Conservation (phyloP, 352 stramenopile species). For the Phytopythium mirpurense region DNA sequence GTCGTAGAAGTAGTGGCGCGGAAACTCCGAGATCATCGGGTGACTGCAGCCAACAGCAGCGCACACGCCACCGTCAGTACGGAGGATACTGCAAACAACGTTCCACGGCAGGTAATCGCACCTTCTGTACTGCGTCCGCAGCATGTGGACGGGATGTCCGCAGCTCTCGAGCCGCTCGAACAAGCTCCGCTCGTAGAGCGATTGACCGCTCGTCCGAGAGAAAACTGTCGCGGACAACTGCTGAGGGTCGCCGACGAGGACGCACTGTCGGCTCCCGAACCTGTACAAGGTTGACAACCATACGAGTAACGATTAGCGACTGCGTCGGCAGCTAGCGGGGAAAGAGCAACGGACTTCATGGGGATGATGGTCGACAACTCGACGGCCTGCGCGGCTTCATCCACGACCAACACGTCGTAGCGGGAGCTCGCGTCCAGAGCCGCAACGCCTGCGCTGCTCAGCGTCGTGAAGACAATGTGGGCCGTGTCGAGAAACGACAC, state of each 20-base stretch:
- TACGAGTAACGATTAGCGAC: not conserved
- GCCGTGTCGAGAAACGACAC: slow-evolving; percentile 87
- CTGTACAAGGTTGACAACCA: no score
- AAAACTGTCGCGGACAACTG: slow-evolving; percentile 93
- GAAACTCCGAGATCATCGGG: slow-evolving; percentile 80
- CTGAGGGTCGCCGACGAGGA: slow-evolving; percentile 91
- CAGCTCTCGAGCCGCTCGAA: slow-evolving; percentile 90
- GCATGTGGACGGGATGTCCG: slow-evolving; percentile 87
- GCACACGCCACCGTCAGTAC: not conserved
- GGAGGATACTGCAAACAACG: no score
- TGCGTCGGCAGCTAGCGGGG: not conserved
- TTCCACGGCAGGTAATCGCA: slow-evolving; percentile 19
- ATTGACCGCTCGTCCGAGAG: slow-evolving; percentile 77
- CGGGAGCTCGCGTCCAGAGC: slow-evolving; percentile 69
- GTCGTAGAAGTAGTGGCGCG: slow-evolving; percentile 81
- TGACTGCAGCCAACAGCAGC: slow-evolving; percentile 38
- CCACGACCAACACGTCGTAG: slow-evolving; percentile 83
- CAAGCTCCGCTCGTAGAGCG: slow-evolving; percentile 89
- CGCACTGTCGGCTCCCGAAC: slow-evolving; percentile 87
- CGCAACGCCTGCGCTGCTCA: slow-evolving; percentile 84
- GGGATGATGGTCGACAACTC: slow-evolving; percentile 86
- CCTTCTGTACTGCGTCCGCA: slow-evolving; percentile 83
- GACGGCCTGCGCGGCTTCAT: slow-evolving; percentile 85
- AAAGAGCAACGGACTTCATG: slow-evolving; percentile 69
- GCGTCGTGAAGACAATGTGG: slow-evolving; percentile 91